Base-by-base conservation (phyloP, 768 basidiomycete genomes). In the Tylopilus vinaceipallidus region DNA sequence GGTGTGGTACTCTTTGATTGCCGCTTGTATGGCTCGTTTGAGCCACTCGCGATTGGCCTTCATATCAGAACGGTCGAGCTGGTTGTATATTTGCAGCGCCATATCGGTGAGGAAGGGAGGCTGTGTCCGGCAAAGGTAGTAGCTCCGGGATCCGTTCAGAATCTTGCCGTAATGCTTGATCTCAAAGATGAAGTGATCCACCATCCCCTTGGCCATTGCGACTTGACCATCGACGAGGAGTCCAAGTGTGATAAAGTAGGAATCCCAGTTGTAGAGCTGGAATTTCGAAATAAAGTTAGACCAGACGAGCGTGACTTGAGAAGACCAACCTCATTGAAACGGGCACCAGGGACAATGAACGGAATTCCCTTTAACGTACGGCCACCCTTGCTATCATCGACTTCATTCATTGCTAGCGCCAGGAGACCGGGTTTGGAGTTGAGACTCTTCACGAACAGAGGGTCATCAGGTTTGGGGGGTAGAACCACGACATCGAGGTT, bases 21-120 rank as follows among this genome's bases (percentile, higher is more conserved):
- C 95, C 10, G 95, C 95, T 66, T 90, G 91, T 49, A 99, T 97
- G 3, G 95, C 95, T 9, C 87, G 84, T 70, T 94, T 97, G 51
- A 99, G 80, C 94, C 95, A 99, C 38, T 75, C 73, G 17, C 88
- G 87, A 74, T 97, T 95, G 37, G 69, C 52, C 29, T 82, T 83
- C 50, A 84, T 69, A 54, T 94, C 87, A 1, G 83, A 84, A 39
- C 90, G 85, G 61, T 97, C 93, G 47, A 98, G 82, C 65, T 94
- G 94, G 64, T 95, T 95, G 75, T 89, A 98, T 65, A 98, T 95
- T 67, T 98, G 97, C 33, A 98, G 78, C 0, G 95, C 93, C 86
- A 99, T 93, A 68, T 99, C 95, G 38, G 95, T 98, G 40, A 98
- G 78, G 87, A 99, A 99, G 2, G 95, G 95, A 26, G 95, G 95